These are phyloP conservation scores for Forsythia viridissima DNA, from an alignment of 257 asterid genomes.

Conservation along the genomic window DNA sequence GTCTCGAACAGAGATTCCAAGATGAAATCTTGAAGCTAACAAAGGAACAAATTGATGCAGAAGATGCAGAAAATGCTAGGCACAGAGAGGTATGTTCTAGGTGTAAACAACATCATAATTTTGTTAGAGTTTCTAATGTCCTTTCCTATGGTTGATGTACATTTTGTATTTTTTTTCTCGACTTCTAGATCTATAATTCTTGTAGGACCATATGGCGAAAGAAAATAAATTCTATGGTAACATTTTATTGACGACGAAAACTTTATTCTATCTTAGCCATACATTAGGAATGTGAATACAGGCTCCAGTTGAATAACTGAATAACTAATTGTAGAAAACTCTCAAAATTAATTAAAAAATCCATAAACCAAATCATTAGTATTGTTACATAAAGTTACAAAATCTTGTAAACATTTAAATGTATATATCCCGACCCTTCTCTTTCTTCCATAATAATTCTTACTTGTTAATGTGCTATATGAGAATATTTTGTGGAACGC, in stretches of 20 bases:
- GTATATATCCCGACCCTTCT: no score
- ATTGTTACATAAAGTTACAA: not conserved
- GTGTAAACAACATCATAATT: not conserved
- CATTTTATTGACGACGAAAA: not conserved
- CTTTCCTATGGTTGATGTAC: not conserved
- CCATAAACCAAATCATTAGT: not conserved
- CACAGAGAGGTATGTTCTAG: conserved; percentile 23
- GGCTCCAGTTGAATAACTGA: not conserved
- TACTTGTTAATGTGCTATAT: not conserved
- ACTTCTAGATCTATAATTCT: not conserved
- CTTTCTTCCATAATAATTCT: not conserved
- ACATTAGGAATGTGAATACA: not conserved
- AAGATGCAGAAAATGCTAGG: conserved; percentile 26
- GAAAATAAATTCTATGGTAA: not conserved
- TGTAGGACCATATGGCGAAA: not conserved
- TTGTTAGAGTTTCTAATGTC: not conserved
- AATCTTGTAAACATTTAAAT: no score
- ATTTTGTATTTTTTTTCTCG: not conserved
- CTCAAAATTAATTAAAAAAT: no score
- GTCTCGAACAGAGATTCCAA: conserved; percentile 24
- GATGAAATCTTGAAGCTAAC: conserved; percentile 20
- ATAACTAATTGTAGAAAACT: not conserved
- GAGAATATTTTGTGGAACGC: not conserved
- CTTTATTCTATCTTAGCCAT: not conserved
- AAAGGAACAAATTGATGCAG: conserved; percentile 25